Percentiles rank a stretch among this genome's conserved stretches.
phyloP scores from a whole-genome alignment of 2,329 filamentous ascomycete genomes.

The Penicillium brasilianum region DNA sequence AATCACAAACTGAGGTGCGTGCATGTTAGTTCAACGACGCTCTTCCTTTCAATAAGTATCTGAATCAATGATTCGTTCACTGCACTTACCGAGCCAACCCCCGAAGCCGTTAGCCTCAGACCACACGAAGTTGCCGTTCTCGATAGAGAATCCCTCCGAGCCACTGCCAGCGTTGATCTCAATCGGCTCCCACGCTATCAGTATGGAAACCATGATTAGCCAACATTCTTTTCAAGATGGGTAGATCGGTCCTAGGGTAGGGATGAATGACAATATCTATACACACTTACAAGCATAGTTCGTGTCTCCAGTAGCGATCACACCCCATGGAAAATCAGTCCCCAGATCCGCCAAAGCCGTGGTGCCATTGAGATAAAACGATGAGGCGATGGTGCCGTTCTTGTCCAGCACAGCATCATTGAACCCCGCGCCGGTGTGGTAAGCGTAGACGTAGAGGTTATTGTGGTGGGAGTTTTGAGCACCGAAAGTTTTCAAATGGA shows the following conservation, averaged over 20 bases:
- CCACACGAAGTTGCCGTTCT: conserved; percentile 35
- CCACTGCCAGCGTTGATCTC: conserved; percentile 43
- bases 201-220: neutral
- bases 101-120: conserved; percentile 39
- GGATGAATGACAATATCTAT: neutral
- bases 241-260: neutral
- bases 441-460: conserved; percentile 44
- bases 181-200: conserved; percentile 44
- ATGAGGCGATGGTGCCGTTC: conserved; percentile 29
- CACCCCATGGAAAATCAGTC: conserved; percentile 40
- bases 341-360: conserved; percentile 37
- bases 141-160: conserved; percentile 38
- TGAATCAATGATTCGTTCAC: neutral
- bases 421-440: conserved; percentile 49
- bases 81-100: conserved; percentile 47
- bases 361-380: conserved; percentile 43
- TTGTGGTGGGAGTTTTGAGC: conserved; percentile 37
- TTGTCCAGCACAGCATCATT: conserved; percentile 44
- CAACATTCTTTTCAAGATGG: neutral
- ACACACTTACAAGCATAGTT: conserved; percentile 44
- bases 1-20: conserved; percentile 42
- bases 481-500: conserved; percentile 43
- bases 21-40: neutral
- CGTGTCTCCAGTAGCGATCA: conserved; percentile 32
- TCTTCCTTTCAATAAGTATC: neutral